Base-by-base conservation (phyloP, 140 eudicot genomes). In the Erigeron philadelphicus region DNA sequence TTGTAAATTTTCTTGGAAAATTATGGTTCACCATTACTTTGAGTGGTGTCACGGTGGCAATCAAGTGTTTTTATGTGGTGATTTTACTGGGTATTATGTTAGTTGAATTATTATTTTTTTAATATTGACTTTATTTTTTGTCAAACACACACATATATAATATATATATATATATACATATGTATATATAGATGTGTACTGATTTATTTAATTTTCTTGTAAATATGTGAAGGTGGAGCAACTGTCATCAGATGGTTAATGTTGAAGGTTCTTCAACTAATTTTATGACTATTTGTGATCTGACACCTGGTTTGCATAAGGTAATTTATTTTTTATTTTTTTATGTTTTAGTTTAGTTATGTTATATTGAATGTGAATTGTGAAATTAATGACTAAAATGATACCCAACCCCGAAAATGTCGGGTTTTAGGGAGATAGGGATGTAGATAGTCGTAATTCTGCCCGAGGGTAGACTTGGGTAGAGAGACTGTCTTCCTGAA, bases 31-130 rank as follows among this genome's bases (percentile, higher is more conserved):
- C 38, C 78, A 82, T 0, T 81, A 65, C 68, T 84, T 87, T 75
- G 44, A 72, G 42, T 87, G 95, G 95, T 64, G 82, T 59, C 81
- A 82, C 55, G 95, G 95, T 9, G 95, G 95, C 72, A 75, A 57
- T 60, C 82, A 82, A 46, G 95, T 84, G 31, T 62, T 64, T 23
- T 74, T 87, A 13, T 82, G 67, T 38, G 84, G 83, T 18, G 84
- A 87, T 68, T 87, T 84, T 53, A 80, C 76, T 47, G 84, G 78
- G 95, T 84, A 87, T 31, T 78, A 40, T 66, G 21, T 47, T 41
- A 54, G 10, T 72, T 52, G 40, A 54, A 10, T 15, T 9, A 21
- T 49, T 21, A 18, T 41, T 68, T 72, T 38, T 53, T 48, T 48
- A 23, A 73, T 73, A 59, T 78, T 67, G 74, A 73, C 67, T 71